Base-by-base conservation (phyloP, 139 green algal species). In the Ulvella scutata region DNA sequence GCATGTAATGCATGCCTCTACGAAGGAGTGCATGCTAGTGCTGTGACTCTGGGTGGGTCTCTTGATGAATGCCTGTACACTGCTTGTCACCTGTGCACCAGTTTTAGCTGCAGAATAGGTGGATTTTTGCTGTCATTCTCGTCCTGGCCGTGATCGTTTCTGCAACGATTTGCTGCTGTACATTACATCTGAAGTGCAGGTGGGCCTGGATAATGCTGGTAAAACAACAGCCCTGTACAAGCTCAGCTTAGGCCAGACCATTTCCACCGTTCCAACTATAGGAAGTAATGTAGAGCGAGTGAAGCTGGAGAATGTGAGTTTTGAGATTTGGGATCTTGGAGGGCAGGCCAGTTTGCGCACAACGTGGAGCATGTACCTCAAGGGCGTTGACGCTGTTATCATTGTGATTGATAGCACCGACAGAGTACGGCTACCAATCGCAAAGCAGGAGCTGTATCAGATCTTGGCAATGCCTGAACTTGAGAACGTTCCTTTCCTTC, bases 191-290 rank as follows among this genome's bases (percentile, higher is more conserved):
- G 26, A 33, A 20, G 13, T 60, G 35, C 75, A 88, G 85, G 87
- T 95, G 43, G 92, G 92, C 2, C 77, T 97, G 43, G 92, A 97
- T 78, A 96, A 96, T 73, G 92, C 92, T 3, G 92, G 92, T 10
- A 97, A 97, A 80, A 97, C 92, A 3, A 97, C 92, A 3, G 91
- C 88, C 3, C 78, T 97, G 60, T 97, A 97, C 81, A 90, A 92
- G 43, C 82, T 97, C 43, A 84, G 92, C 61, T 75, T 97, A 26
- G 91, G 91, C 0, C 86, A 97, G 75, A 83, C 88, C 0, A 87
- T 97, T 35, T 77, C 84, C 2, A 93, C 92, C 0, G 85, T 89
- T 3, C 90, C 92, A 2, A 97, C 92, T 0, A 82, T 97, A 0
- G 92, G 92, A 28, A 89, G 83, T 75, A 94, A 94, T 72, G 89